Evolutionary conservation across 108 stramenopile species (phyloP), one percentile per base, ranked within the genome.

Genomic region (Pseudonitzschia multiseries): DNA sequence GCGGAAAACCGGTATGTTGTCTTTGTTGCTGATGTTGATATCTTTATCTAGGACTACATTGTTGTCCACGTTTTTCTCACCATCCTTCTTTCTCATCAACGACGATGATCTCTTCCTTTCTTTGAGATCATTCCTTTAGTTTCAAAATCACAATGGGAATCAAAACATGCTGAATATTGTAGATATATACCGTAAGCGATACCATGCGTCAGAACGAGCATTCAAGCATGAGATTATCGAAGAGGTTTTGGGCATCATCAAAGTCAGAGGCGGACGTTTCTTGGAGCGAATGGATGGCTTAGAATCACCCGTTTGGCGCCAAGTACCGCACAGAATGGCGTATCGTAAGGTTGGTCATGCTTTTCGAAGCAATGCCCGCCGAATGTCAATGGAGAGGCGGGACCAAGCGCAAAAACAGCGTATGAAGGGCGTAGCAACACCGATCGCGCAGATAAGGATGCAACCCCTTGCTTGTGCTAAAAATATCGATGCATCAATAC

Each of bases 331-430:
- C 48, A 52, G 68, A 20, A 70, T 76, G 24, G 48, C 75, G 1
- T 76, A 76, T 51, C 44, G 75, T 12, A 76, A 76, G 52, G 69
- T 76, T 21, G 75, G 75, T 2, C 75, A 76, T 46, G 75, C 75
- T 20, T 76, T 76, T 46, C 59, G 75, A 26, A 68, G 65, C 21
- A 76, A 76, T 24, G 75, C 75, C n/a, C 68, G 75, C 28, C 73
- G 65, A 18, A 26, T 60, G 2, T 60, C 59, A 3, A 32, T 60
- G 31, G 59, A 60, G 10, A 28, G 9, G 24, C 50, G 59, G 2
- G 59, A n/a, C 10, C 50, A 51, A 51, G 50, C 50, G 3, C 3
- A 2, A n/a, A 51, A 10, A 2, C 50, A 51, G n/a, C 4, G 50
- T n/a, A 26, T 3, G 26, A 60, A 31, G 20, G 27, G 4, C 29